Conservation (phyloP, 371 early-diverging fungal species). For the Capillidium heterosporum region DNA sequence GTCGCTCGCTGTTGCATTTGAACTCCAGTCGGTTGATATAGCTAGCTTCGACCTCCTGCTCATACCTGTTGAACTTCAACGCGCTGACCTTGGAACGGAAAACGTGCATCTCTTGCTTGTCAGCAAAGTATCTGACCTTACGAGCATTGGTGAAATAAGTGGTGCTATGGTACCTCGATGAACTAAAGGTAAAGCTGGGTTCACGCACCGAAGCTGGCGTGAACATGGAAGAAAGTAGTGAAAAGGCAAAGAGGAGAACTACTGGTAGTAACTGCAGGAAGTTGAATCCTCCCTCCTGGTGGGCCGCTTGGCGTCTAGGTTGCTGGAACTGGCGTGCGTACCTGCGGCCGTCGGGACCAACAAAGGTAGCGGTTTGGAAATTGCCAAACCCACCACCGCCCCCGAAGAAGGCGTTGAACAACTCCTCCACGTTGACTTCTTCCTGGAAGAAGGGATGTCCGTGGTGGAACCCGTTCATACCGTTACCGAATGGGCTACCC, state of each 20-base stretch:
- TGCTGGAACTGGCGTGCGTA: slow-evolving; percentile 5
- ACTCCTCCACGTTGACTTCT: slow-evolving; percentile 83
- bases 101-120: neutral
- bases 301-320: slow-evolving; percentile 8
- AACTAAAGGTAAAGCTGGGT: neutral
- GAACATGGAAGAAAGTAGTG: slow-evolving; percentile 25
- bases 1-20: neutral
- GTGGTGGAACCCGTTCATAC: slow-evolving; percentile 10
- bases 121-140: neutral
- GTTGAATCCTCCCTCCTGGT: slow-evolving; percentile 10
- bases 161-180: neutral
- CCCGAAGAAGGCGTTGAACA: slow-evolving; percentile 93
- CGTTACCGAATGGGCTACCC: slow-evolving; percentile 4
- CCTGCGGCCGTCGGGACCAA: slow-evolving; percentile 12
- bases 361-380: slow-evolving; percentile 17
- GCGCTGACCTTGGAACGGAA: neutral
- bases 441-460: slow-evolving; percentile 18
- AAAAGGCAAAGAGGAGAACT: slow-evolving; percentile 23
- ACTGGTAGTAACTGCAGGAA: slow-evolving; percentile 31
- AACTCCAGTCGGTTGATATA: neutral
- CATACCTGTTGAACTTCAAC: neutral
- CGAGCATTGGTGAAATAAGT: neutral
- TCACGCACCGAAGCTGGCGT: slow-evolving; percentile 7
- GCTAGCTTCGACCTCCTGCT: neutral
- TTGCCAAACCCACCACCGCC: slow-evolving; percentile 21